A percentile compares a stretch with the other conserved stretches of the same genome.
Evolutionary conservation across 1,284 basidiomycete genomes (phyloP).

Genomic region (Ustilago xerochloae): DNA sequence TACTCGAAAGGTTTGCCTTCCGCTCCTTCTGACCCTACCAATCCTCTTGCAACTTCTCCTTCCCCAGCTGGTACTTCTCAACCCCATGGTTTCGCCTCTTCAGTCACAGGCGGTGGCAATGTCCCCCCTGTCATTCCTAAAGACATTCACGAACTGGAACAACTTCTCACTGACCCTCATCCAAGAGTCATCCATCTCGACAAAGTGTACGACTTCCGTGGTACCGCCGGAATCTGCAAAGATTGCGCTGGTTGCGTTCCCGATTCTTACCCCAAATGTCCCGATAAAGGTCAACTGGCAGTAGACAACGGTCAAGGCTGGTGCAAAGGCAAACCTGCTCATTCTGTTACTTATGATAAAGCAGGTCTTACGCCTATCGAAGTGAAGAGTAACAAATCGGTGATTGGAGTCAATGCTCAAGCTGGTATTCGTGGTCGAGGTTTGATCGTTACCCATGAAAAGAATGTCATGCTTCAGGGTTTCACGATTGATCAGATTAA

Average conservation of each 20-base stretch:
- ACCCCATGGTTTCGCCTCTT: constrained; percentile 60
- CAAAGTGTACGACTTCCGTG: constrained; percentile 67
- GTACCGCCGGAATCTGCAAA: constrained; percentile 48
- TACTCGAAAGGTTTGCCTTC: constrained; percentile 18
- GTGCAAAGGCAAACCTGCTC: constrained; percentile 56
- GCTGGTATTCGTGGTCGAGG: constrained; percentile 65
- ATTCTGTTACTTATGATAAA: constrained; percentile 53
- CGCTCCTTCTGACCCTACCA: background rate
- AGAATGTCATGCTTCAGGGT: constrained; percentile 69
- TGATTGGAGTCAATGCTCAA: constrained; percentile 50
- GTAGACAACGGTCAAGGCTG: constrained; percentile 64
- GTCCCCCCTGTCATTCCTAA: constrained; percentile 65
- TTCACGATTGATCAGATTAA: constrained; percentile 59
- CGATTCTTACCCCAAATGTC: constrained; percentile 58
- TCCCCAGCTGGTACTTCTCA: constrained; percentile 3
- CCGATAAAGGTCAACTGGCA: constrained; percentile 66
- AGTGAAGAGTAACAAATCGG: constrained; percentile 20
- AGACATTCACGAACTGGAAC: constrained; percentile 62
- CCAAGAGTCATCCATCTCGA: constrained; percentile 68
- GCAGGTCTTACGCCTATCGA: constrained; percentile 27
- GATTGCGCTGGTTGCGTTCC: constrained; percentile 58
- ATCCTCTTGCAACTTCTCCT: background rate
- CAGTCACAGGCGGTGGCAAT: constrained; percentile 68
- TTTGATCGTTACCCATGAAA: constrained; percentile 19
- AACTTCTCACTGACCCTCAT: constrained; percentile 65